A percentile compares a stretch with the other conserved stretches of the same genome.
phyloP scores from a whole-genome alignment of 2,329 filamentous ascomycete genomes.

The Pyrenophora teres region DNA sequence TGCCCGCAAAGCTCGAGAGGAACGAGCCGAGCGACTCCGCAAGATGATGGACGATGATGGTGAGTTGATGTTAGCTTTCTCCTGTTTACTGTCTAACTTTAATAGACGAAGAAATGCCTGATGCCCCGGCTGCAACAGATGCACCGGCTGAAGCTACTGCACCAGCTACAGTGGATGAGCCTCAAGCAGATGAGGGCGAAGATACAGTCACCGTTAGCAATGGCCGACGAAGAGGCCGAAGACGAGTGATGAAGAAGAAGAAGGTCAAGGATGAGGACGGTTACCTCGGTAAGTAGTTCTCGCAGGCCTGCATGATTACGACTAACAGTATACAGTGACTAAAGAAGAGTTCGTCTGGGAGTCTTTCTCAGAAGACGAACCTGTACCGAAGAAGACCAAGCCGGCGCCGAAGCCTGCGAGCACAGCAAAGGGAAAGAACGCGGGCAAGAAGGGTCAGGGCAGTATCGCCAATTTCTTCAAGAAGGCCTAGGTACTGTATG shows the following conservation, averaged over 20 bases:
- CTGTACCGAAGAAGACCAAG: constrained; percentile 62
- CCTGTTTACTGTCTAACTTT: constrained; percentile 23
- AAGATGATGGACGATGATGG: constrained; percentile 79
- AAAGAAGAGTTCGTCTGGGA: constrained; percentile 86
- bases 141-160: constrained; percentile 45
- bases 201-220: constrained; percentile 57
- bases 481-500: constrained; percentile 62
- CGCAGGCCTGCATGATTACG: not conserved
- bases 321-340: constrained; percentile 66
- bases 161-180: constrained; percentile 21
- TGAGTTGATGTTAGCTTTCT: constrained; percentile 9
- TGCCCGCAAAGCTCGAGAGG: constrained; percentile 57
- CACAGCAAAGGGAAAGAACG: constrained; percentile 60
- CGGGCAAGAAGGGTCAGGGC: constrained; percentile 63
- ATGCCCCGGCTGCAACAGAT: constrained; percentile 52
- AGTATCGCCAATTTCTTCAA: constrained; percentile 92
- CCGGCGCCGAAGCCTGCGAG: constrained; percentile 39
- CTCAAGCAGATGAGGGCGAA: constrained; percentile 32
- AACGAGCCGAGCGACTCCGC: constrained; percentile 68
- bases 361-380: constrained; percentile 89
- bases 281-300: constrained; percentile 70
- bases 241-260: constrained; percentile 85
- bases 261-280: constrained; percentile 86
- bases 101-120: constrained; percentile 62
- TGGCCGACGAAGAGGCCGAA: constrained; percentile 74